phyloP scores from a whole-genome alignment of 1,284 basidiomycete genomes.

The Ganoderma leucocontextum region DNA sequence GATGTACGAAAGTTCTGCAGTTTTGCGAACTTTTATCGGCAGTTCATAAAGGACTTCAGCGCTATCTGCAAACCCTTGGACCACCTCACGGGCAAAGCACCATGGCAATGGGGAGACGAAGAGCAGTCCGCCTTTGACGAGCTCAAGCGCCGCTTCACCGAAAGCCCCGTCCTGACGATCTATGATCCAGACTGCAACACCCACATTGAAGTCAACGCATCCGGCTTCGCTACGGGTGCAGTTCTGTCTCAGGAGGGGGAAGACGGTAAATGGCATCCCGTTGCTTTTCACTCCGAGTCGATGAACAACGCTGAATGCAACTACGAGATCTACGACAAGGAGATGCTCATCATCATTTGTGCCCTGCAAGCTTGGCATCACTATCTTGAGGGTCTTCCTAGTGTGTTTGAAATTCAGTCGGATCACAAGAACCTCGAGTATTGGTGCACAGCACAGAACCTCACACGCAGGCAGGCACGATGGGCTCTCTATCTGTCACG shows the following conservation, averaged over 20 bases:
- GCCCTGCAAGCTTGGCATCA: slow-evolving; percentile 44
- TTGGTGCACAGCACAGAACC: slow-evolving; percentile 45
- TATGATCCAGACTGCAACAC: background rate
- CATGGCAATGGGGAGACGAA: slow-evolving; percentile 16
- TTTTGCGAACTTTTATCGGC: slow-evolving; percentile 46
- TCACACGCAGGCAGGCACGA: slow-evolving; percentile 49
- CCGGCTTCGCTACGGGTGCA: no score
- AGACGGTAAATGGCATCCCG: no score
- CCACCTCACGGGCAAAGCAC: slow-evolving; percentile 30
- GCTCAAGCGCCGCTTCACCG: background rate
- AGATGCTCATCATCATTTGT: slow-evolving; percentile 45
- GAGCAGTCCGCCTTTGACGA: slow-evolving; percentile 1
- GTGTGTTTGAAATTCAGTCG: slow-evolving; percentile 35
- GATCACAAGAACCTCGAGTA: slow-evolving; percentile 57
- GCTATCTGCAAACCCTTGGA: slow-evolving; percentile 42
- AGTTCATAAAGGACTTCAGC: slow-evolving; percentile 51
- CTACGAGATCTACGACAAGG: slow-evolving; percentile 48
- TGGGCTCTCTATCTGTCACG: slow-evolving; percentile 48
- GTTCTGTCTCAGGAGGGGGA: no score
- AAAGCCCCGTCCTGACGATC: background rate
- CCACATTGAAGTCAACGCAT: background rate
- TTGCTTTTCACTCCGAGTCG: slow-evolving; percentile 6
- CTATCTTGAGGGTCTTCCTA: slow-evolving; percentile 36
- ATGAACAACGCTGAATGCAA: slow-evolving; percentile 33
- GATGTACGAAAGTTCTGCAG: slow-evolving; percentile 34